phyloP scores from a whole-genome alignment of 1,139 yeast species.

The Kodamaea ohmeri region DNA sequence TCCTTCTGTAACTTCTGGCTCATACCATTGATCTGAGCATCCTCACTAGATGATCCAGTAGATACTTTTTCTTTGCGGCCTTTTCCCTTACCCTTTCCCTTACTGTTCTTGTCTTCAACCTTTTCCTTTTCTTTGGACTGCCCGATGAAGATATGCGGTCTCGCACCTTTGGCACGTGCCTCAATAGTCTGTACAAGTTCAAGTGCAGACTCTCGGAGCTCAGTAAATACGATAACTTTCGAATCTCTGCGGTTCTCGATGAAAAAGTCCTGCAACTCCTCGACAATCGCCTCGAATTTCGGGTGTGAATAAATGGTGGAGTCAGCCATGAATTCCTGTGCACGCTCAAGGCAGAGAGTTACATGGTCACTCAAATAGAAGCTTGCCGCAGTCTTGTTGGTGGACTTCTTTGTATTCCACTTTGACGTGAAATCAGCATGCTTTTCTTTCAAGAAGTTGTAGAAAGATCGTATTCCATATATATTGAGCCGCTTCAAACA shows the following conservation, averaged over 20 bases:
- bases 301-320: slow-evolving; percentile 65
- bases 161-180: slow-evolving; percentile 31
- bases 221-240: slow-evolving; percentile 83
- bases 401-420: slow-evolving; percentile 47
- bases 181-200: slow-evolving; percentile 76
- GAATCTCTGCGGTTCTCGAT: slow-evolving; percentile 43
- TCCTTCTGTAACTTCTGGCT: slow-evolving; percentile 71
- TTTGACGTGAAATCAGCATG: slow-evolving; percentile 58
- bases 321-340: slow-evolving; percentile 43
- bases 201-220: slow-evolving; percentile 82
- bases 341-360: slow-evolving; percentile 39
- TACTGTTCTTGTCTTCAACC: slow-evolving; percentile 45
- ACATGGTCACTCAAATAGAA: slow-evolving; percentile 56
- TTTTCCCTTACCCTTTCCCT: slow-evolving; percentile 27
- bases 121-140: slow-evolving; percentile 63
- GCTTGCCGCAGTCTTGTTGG: slow-evolving; percentile 57
- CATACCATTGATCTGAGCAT: slow-evolving; percentile 61
- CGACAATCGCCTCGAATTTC: slow-evolving; percentile 60
- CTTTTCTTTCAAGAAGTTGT: slow-evolving; percentile 59
- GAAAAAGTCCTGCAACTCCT: slow-evolving; percentile 59
- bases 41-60: slow-evolving; percentile 33
- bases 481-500: slow-evolving; percentile 64
- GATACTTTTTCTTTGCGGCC: slow-evolving; percentile 16
- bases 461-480: slow-evolving; percentile 82
- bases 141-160: slow-evolving; percentile 90